Percentiles rank a stretch among this genome's conserved stretches.
These are phyloP conservation scores for Macrolepiota fuliginosa DNA, from an alignment of 768 basidiomycete species.

Conservation along the genomic window DNA sequence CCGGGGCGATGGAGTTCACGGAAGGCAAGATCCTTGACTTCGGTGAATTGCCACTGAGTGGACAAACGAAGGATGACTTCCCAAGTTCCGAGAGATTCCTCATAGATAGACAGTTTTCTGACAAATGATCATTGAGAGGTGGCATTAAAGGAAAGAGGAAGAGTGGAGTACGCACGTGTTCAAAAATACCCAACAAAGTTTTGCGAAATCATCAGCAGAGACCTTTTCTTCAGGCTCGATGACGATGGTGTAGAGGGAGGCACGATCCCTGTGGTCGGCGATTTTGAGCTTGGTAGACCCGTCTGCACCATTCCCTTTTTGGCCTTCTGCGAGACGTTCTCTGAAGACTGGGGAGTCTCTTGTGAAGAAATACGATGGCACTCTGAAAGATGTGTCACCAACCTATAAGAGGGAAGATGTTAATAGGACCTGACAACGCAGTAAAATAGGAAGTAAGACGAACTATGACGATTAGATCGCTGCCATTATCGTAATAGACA, in stretches of 20 bases:
- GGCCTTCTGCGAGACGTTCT: conserved; percentile 24
- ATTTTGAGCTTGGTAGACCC: neutral
- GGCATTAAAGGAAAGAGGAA: neutral
- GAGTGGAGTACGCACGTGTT: conserved; percentile 36
- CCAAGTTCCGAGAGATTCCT: conserved; percentile 54
- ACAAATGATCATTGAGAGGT: neutral
- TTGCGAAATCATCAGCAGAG: conserved; percentile 37
- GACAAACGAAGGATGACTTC: conserved; percentile 56
- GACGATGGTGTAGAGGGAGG: conserved; percentile 26
- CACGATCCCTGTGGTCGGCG: neutral
- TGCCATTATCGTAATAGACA: neutral
- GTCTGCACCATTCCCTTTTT: conserved; percentile 21
- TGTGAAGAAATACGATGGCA: no score
- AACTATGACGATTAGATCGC: conserved; percentile 1
- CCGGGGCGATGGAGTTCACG: conserved; percentile 23
- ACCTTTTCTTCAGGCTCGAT: conserved; percentile 36
- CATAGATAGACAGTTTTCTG: conserved; percentile 58
- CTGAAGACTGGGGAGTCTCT: no score
- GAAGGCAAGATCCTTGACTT: conserved; percentile 56
- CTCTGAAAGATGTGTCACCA: no score
- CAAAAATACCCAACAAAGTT: conserved; percentile 56
- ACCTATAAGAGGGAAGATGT: neutral
- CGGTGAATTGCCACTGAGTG: conserved; percentile 51
- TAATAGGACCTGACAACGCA: neutral
- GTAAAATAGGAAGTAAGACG: neutral